Evolutionary conservation across 805 yeast genomes (phyloP).

Genomic region (Wickerhamomyces kurtzmanii): DNA sequence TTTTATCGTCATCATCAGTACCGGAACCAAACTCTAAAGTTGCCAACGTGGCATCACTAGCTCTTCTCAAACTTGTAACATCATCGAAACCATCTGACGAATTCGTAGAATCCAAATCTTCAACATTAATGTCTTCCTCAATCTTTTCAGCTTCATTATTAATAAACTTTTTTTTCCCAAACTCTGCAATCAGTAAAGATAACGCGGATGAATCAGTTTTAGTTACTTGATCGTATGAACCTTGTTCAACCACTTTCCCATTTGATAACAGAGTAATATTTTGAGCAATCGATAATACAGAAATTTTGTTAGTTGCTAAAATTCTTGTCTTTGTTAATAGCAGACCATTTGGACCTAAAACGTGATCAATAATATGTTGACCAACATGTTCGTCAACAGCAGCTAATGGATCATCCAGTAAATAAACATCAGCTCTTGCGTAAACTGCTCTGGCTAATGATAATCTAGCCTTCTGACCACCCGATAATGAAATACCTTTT

Average conservation of each 20-base stretch:
- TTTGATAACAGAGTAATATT: constrained; percentile 58
- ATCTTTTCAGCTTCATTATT: constrained; percentile 12
- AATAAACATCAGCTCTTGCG: constrained; percentile 83
- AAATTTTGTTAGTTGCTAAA: constrained; percentile 79
- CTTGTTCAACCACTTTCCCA: constrained; percentile 62
- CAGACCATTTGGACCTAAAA: constrained; percentile 74
- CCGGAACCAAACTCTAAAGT: constrained; percentile 25
- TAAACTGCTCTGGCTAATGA: constrained; percentile 94
- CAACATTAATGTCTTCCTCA: constrained; percentile 16
- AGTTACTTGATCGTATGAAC: constrained; percentile 45
- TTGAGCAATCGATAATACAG: constrained; percentile 70
- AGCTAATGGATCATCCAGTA: constrained; percentile 86
- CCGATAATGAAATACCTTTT: constrained; percentile 91
- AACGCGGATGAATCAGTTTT: constrained; percentile 35
- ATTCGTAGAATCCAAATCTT: constrained; percentile 20
- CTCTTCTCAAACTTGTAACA: constrained; percentile 42
- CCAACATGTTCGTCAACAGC: constrained; percentile 99
- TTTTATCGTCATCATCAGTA: constrained; percentile 18
- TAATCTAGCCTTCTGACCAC: constrained; percentile 96
- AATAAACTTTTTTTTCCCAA: constrained; percentile 41
- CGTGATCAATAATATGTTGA: constrained; percentile 71
- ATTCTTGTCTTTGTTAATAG: constrained; percentile 65
- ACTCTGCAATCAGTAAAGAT: constrained; percentile 47
- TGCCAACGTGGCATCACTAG: constrained; percentile 44
- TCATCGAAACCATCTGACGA: constrained; percentile 20